Evolutionary conservation across 73 alveolate genomes (phyloP).

Genomic region (Paramecium pentaurelia): DNA sequence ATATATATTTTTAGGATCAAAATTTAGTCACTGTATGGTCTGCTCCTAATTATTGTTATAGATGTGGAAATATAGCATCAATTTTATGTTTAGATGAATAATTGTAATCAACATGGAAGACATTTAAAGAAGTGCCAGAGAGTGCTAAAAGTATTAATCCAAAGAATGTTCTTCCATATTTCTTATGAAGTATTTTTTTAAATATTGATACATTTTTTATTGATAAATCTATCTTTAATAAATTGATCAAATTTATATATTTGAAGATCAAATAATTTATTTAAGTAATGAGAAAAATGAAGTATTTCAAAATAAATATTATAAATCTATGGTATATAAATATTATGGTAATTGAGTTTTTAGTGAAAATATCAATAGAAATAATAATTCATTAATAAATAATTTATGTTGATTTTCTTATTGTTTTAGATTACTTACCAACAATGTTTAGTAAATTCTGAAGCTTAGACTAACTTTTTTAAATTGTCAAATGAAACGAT

Average conservation of each 20-base stretch:
- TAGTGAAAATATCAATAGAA: neutral
- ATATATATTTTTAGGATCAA: slow-evolving; percentile 69
- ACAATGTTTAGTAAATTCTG: neutral
- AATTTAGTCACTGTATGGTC: slow-evolving; percentile 95
- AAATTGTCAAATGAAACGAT: neutral
- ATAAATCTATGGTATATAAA: neutral
- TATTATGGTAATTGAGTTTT: neutral
- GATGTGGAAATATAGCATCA: slow-evolving; percentile 95
- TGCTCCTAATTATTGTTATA: slow-evolving; percentile 95
- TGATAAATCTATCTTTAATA: neutral
- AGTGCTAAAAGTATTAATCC: slow-evolving; percentile 71
- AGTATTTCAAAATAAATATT: neutral
- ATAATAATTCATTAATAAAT: neutral
- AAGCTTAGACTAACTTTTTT: neutral
- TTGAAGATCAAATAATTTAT: neutral
- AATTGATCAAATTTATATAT: neutral
- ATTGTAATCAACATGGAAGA: slow-evolving; percentile 74
- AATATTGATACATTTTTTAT: neutral
- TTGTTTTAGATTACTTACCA: neutral
- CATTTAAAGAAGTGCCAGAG: slow-evolving; percentile 64
- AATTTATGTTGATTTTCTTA: slow-evolving; percentile 6
- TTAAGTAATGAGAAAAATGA: neutral
- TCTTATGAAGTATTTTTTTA: slow-evolving; percentile 57
- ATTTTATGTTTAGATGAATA: slow-evolving; percentile 79
- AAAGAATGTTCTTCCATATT: slow-evolving; percentile 68